Percentiles rank a stretch among this genome's conserved stretches.
Evolutionary conservation across 345 rosid genomes (phyloP).

Genomic region (Populus nigra): DNA sequence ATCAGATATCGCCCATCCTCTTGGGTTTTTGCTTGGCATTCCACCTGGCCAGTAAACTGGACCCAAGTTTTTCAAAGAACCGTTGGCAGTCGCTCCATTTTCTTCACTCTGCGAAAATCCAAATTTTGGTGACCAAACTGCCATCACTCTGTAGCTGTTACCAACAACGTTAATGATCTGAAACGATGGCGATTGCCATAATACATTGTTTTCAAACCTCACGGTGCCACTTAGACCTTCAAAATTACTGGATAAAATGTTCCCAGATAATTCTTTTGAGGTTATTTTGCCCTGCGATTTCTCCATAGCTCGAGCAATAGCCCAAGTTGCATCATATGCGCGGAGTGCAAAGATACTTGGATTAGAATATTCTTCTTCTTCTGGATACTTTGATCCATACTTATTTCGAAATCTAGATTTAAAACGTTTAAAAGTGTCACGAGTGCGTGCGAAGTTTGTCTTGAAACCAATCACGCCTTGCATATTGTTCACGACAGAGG

Average conservation of each 20-base stretch:
- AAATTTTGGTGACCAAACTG: conserved; percentile 26
- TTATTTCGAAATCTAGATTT: conserved; percentile 17
- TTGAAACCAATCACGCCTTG: conserved; percentile 31
- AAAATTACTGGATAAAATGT: conserved; percentile 20
- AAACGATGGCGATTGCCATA: conserved; percentile 13
- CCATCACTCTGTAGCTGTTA: conserved; percentile 28
- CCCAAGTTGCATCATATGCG: conserved; percentile 36
- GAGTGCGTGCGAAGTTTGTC: conserved; percentile 10
- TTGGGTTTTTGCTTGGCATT: conserved; percentile 11
- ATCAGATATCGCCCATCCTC: conserved; percentile 14
- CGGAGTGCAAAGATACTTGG: conserved; percentile 33
- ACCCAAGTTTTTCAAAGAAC: conserved; percentile 15
- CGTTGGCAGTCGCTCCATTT: neutral
- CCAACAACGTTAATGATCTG: conserved; percentile 35
- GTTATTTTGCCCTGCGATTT: neutral
- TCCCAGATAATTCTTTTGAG: neutral
- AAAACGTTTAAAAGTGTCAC: conserved; percentile 6
- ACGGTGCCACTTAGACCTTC: conserved; percentile 32
- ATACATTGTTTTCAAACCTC: conserved; percentile 13
- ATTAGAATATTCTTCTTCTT: conserved; percentile 27
- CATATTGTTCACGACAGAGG: conserved; percentile 20
- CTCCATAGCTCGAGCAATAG: conserved; percentile 20
- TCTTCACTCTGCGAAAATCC: conserved; percentile 11
- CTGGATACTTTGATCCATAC: conserved; percentile 16
- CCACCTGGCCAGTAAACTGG: conserved; percentile 39